Base-by-base conservation (phyloP, 345 rosid genomes). In the Lumnitzera littorea region DNA sequence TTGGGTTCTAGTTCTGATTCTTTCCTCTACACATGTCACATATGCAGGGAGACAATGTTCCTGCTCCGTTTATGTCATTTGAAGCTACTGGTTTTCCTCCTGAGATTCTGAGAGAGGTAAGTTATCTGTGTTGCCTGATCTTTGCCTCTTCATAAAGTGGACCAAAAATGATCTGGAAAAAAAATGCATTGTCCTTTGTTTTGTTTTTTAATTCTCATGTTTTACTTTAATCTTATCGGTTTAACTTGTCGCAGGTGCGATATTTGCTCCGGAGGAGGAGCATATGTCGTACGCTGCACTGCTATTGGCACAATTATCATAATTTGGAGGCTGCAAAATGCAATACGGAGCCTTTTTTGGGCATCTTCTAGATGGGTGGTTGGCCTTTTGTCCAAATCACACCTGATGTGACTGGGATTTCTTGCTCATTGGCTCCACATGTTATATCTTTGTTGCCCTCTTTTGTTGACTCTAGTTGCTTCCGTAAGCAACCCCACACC, bases 201-300 rank as follows among this genome's bases (percentile, higher is more conserved):
- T 62, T 67, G 63, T 62, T 48, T 65, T 60, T 62, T 48, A 48
- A 66, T 55, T 59, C 49, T 16, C 69, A 63, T 59, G n/a, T 48
- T 68, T 70, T 60, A 56, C 70, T 71, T 84, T 61, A 65, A 80
- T 76, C 86, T 82, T 72, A 81, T 80, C 67, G 65, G 65, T 75
- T 80, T 87, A 75, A 72, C 85, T 86, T 83, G 84, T 86, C 84
- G 89, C 89, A 86, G 94, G 94, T 86, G 94, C 94, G 94, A 86
- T 86, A 86, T 86, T 80, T 86, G 94, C 94, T 86, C 94, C 94
- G 53, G 85, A 72, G 78, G 85, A 78, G 94, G 94, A 86, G 94
- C 94, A 86, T 71, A 81, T 86, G 94, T 86, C 94, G 89, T 86
- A 86, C 89, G 86, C 94, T 86, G 94, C 94, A 48, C 83, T 81